phyloP scores from a whole-genome alignment of 1,284 basidiomycete species.

The Apiotrichum laibachii region DNA sequence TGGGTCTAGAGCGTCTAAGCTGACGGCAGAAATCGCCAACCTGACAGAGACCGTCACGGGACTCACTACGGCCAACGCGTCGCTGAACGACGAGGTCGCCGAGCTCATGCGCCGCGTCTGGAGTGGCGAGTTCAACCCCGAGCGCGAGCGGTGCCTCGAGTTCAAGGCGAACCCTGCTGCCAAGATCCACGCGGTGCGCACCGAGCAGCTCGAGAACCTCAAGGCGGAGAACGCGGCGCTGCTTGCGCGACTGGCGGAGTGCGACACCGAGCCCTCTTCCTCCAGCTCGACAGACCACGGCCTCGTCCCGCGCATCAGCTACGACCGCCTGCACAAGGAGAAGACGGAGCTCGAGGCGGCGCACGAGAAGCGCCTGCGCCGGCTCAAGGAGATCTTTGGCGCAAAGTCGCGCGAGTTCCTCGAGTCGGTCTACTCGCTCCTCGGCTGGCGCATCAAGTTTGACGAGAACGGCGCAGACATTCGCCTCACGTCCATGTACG shows the following conservation, averaged over 20 bases:
- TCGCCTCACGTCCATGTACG: conserved; percentile 57
- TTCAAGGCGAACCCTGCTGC: conserved; percentile 54
- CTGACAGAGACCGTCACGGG: conserved; percentile 31
- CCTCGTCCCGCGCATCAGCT: conserved; percentile 53
- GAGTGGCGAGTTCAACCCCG: conserved; percentile 56
- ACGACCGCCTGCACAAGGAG: conserved; percentile 51
- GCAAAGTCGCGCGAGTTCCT: conserved; percentile 57
- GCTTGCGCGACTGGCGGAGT: conserved; percentile 42
- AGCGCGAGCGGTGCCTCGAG: conserved; percentile 53
- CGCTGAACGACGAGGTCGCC: conserved; percentile 53
- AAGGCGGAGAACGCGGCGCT: conserved; percentile 55
- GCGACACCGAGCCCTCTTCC: background rate
- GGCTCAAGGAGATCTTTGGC: conserved; percentile 56
- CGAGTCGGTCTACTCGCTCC: conserved; percentile 56
- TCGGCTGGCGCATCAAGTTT: conserved; percentile 59
- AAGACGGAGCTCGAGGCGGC: conserved; percentile 50
- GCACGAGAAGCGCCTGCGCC: conserved; percentile 55
- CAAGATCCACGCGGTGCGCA: conserved; percentile 53
- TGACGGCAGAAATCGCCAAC: conserved; percentile 12
- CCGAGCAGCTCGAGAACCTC: conserved; percentile 53
- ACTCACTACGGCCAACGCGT: conserved; percentile 50
- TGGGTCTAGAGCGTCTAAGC: background rate
- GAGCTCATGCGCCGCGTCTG: conserved; percentile 53
- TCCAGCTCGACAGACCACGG: conserved; percentile 15
- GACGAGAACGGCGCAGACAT: conserved; percentile 56